Percentiles rank a stretch among this genome's conserved stretches.
phyloP scores from a whole-genome alignment of 495 filamentous ascomycete species.

The Xylaria scruposa region DNA sequence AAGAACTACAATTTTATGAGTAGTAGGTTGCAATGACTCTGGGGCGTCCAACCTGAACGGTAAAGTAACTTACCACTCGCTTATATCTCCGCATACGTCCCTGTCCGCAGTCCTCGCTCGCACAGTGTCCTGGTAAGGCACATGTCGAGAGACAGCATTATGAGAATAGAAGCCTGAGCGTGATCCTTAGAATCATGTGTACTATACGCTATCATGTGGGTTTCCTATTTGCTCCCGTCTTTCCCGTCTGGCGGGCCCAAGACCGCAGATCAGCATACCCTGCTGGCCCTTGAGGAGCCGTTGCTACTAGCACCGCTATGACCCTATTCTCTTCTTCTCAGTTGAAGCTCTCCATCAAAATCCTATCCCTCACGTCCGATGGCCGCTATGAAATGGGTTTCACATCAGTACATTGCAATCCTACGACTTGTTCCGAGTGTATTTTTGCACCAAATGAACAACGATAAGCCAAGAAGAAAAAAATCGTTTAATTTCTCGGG shows the following conservation, averaged over 20 bases:
- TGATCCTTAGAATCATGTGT: neutral
- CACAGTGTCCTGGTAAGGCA: neutral
- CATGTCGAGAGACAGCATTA: neutral
- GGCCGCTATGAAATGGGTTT: neutral
- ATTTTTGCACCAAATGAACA: too few relatives aligned
- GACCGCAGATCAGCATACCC: neutral
- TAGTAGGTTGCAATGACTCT: neutral
- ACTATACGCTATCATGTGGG: neutral
- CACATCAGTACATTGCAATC: neutral
- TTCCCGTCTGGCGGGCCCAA: neutral
- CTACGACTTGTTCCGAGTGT: too few relatives aligned
- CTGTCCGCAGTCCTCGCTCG: neutral
- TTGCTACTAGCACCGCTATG: neutral
- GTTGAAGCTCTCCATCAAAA: neutral
- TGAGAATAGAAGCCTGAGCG: neutral
- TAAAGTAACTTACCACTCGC: slow-evolving; percentile 3
- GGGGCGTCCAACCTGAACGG: neutral
- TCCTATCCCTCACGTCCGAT: neutral
- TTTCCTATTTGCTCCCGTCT: neutral
- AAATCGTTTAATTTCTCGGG: neutral
- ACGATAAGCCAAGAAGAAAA: neutral
- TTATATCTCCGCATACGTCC: neutral
- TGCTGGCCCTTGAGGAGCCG: neutral
- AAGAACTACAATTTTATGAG: neutral
- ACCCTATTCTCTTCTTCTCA: neutral